Percentiles rank a stretch among this genome's conserved stretches.
phyloP scores from a whole-genome alignment of 1,284 basidiomycete genomes.

The Rhodotorula sp. region DNA sequence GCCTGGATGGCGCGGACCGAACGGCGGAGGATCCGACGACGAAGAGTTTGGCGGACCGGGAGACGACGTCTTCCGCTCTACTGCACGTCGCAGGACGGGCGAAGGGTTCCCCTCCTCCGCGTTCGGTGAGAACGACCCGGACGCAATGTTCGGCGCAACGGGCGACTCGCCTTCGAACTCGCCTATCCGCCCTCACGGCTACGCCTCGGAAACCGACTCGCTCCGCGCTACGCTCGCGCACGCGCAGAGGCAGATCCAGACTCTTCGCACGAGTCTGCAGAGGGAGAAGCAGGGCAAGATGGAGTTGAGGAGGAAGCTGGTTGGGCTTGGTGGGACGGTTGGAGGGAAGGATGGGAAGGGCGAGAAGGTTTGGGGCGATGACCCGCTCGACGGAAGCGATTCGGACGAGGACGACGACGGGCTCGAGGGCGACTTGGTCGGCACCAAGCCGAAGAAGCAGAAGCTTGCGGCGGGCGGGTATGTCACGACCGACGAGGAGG shows the following conservation, averaged over 20 bases:
- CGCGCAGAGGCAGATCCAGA: slow-evolving; percentile 65
- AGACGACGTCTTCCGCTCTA: slow-evolving; percentile 46
- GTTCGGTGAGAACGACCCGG: slow-evolving; percentile 47
- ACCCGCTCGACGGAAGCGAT: slow-evolving; percentile 25
- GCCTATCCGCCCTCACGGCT: slow-evolving; percentile 45
- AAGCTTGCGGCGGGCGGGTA: neutral
- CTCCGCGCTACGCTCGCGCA: slow-evolving; percentile 74
- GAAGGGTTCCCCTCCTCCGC: slow-evolving; percentile 43
- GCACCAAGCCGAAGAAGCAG: neutral
- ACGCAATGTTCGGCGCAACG: slow-evolving; percentile 47
- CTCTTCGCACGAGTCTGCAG: slow-evolving; percentile 69
- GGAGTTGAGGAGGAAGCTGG: slow-evolving; percentile 48
- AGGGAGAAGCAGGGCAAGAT: slow-evolving; percentile 75
- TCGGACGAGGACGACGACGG: slow-evolving; percentile 15
- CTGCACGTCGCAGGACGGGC: slow-evolving; percentile 65
- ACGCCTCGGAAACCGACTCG: slow-evolving; percentile 67
- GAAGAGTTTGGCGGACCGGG: slow-evolving; percentile 20
- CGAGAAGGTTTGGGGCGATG: slow-evolving; percentile 33
- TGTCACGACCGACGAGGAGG: slow-evolving; percentile 16
- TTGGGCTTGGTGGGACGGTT: slow-evolving; percentile 24
- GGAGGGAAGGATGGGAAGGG: slow-evolving; percentile 12
- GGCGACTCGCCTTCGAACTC: slow-evolving; percentile 48
- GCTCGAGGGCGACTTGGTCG: neutral
- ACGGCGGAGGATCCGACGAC: slow-evolving; percentile 56
- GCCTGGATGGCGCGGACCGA: slow-evolving; percentile 41